Base-by-base conservation (phyloP, 495 filamentous ascomycete genomes). In the Thermochaetoides thermophila region DNA sequence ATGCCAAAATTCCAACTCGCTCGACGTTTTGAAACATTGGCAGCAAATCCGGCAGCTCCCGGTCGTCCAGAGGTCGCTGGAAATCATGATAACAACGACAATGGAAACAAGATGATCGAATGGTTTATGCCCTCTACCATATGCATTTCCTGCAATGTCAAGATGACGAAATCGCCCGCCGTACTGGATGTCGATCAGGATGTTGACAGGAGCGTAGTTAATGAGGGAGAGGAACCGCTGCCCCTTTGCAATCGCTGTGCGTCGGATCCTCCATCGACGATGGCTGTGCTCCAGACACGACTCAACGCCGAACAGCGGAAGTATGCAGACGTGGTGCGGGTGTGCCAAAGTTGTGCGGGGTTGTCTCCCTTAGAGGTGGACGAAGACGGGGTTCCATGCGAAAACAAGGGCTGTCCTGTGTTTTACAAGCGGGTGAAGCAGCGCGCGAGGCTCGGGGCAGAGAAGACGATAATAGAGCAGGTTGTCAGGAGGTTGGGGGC, bases 1-100 rank as follows among this genome's bases (percentile, higher is more conserved):
- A 92, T 94, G 84, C 89, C 89, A 15, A 93, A 91, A 52, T 66
- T 82, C 21, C 82, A 82, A 44, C 69, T 77, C 3, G 71, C 87
- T 23, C 69, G 73, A 17, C 64, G 65, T 27, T 49, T 78, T 20
- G 70, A 74, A 43, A 52, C 50, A 31, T 21, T 49, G n/a, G 35
- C 50, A 29, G 32, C 18, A 3, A 21, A 23, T 4, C 19, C 24
- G n/a, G 27, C 19, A 7, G 17, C 9, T 9, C 21, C 21, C 19
- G 29, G 20, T 7, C 17, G 6, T 7, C 5, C 16, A 33, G 18
- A 37, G 26, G 26, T n/a, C 20, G 30, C 5, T 12, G 5, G 5
- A 12, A 27, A 14, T 16, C 23, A 17, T 29, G 36, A 22, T 6
- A 12, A 0, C 18, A 31, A 24, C 7, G 35, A 24, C 23, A 40